Evolutionary conservation across 1,139 yeast species (phyloP).

Genomic region (Hansenula lynferdii): DNA sequence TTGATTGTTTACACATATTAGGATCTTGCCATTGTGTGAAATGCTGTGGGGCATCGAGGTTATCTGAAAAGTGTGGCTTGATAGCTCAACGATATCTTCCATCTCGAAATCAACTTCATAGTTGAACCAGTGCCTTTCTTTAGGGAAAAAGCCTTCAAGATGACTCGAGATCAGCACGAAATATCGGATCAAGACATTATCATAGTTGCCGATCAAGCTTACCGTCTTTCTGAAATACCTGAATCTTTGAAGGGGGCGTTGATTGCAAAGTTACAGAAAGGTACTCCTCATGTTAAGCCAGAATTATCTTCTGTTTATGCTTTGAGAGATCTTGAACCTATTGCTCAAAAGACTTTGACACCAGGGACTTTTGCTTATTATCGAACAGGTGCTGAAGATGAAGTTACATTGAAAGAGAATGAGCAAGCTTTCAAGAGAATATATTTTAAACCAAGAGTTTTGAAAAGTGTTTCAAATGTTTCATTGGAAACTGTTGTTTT

Average conservation of each 20-base stretch:
- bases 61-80: no score
- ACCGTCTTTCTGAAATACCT: background rate
- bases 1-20: no score
- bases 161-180: no score
- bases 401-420: constrained; percentile 70
- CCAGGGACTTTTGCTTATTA: constrained; percentile 75
- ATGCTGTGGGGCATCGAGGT: no score
- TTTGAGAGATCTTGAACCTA: constrained; percentile 65
- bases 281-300: background rate
- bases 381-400: constrained; percentile 52
- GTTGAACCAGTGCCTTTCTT: no score
- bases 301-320: constrained; percentile 40
- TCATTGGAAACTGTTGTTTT: constrained; percentile 37
- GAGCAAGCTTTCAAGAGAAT: constrained; percentile 69
- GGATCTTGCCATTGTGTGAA: no score
- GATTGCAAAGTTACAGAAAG: background rate
- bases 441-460: constrained; percentile 63
- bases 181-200: no score
- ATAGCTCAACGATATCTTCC: no score
- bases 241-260: background rate
- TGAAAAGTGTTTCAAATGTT: constrained; percentile 53
- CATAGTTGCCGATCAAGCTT: background rate
- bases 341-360: constrained; percentile 61
- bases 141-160: no score
- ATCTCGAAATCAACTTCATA: no score